Percentiles rank a stretch among this genome's conserved stretches.
Conservation (phyloP, 1,284 basidiomycete species). For the Trichosporon inkin region DNA sequence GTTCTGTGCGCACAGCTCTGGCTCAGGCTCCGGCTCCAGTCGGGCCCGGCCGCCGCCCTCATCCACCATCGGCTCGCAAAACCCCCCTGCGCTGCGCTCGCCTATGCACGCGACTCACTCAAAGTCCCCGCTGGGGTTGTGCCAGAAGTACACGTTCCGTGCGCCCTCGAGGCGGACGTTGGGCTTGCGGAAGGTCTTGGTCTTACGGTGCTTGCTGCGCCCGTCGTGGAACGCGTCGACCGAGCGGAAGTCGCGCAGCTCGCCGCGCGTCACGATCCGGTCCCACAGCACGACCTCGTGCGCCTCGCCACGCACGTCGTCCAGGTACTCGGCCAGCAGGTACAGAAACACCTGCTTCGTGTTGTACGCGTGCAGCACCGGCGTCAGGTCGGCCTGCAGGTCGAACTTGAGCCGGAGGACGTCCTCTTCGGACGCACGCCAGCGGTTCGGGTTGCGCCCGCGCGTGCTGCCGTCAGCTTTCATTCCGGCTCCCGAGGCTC, state of each 20-base stretch:
- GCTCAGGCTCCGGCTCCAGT: neutral
- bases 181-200: constrained; percentile 10
- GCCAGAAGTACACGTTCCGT: constrained; percentile 47
- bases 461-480: constrained; percentile 29
- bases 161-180: constrained; percentile 41
- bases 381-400: constrained; percentile 46
- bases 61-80: no score
- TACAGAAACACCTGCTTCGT: constrained; percentile 52
- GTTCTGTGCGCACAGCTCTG: neutral
- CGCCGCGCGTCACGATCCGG: constrained; percentile 43
- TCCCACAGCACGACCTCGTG: constrained; percentile 52
- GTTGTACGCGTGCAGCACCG: constrained; percentile 50
- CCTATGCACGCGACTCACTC: constrained; percentile 40
- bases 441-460: constrained; percentile 34
- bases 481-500: no score
- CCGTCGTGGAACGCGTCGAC: constrained; percentile 31
- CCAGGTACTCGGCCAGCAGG: constrained; percentile 46
- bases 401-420: constrained; percentile 48
- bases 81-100: neutral
- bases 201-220: constrained; percentile 14
- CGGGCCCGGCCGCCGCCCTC: neutral
- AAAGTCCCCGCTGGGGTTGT: constrained; percentile 44
- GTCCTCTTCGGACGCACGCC: constrained; percentile 44
- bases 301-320: constrained; percentile 22
- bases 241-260: constrained; percentile 39